Evolutionary conservation across 108 stramenopile species (phyloP).

Genomic region (Skeletonema marinoi): DNA sequence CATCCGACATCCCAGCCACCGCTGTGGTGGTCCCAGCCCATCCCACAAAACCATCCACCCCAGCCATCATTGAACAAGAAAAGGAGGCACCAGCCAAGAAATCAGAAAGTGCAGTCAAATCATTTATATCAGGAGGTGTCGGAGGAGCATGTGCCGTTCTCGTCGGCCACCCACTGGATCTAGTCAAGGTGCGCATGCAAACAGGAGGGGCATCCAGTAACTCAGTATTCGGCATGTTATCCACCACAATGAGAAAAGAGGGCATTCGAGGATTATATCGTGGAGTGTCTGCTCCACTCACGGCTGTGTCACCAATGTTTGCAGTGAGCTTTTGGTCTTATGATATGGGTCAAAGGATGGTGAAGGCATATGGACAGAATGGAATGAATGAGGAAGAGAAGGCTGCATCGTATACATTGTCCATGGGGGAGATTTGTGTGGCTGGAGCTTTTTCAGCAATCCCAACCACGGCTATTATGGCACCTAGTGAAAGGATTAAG

Average conservation of each 20-base stretch:
- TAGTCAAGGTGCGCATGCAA: constrained; percentile 82
- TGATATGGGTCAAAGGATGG: constrained; percentile 74
- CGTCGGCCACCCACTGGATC: constrained; percentile 78
- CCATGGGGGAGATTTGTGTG: constrained; percentile 61
- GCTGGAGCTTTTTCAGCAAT: constrained; percentile 88
- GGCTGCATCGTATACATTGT: constrained; percentile 37
- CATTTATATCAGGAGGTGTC: constrained; percentile 81
- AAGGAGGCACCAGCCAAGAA: neutral
- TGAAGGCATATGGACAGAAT: constrained; percentile 36
- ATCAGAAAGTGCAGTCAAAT: constrained; percentile 45
- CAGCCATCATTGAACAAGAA: neutral
- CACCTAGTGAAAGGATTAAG: constrained; percentile 91
- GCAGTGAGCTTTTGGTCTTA: constrained; percentile 93
- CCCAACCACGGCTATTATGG: constrained; percentile 80
- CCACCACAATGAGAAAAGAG: constrained; percentile 64
- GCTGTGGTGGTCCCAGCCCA: neutral
- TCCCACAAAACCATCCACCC: neutral
- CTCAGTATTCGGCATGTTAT: constrained; percentile 70
- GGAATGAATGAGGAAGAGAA: constrained; percentile 38
- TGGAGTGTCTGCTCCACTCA: constrained; percentile 85
- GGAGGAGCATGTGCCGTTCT: constrained; percentile 76
- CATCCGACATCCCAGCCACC: neutral
- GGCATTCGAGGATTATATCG: constrained; percentile 84
- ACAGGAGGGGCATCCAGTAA: constrained; percentile 36
- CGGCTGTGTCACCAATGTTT: constrained; percentile 90